Evolutionary conservation across 805 yeast species (phyloP).

Genomic region (Ogataea saltuana): DNA sequence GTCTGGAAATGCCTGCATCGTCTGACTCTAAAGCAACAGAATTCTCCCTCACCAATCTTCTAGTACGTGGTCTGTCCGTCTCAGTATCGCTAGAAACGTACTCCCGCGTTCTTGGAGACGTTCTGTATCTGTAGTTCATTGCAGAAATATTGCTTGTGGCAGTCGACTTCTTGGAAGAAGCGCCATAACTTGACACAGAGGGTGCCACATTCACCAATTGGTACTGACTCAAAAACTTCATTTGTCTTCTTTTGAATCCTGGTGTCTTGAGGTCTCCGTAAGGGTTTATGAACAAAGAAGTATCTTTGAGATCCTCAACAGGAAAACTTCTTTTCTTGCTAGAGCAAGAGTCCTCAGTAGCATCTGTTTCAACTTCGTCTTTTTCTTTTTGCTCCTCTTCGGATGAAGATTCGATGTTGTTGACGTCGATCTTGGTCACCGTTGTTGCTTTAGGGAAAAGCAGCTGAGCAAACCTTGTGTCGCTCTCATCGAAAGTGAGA

Average conservation of each 20-base stretch:
- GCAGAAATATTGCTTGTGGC: constrained; percentile 13
- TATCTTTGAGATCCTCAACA: constrained; percentile 43
- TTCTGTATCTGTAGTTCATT: constrained; percentile 25
- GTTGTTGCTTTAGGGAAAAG: constrained; percentile 29
- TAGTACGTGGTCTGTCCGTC: constrained; percentile 58
- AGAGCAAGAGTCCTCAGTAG: constrained; percentile 4
- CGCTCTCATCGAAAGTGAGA: constrained; percentile 28
- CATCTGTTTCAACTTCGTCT: constrained; percentile 4
- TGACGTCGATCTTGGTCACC: constrained; percentile 11
- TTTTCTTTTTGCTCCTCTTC: constrained; percentile 13
- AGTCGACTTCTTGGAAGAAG: constrained; percentile 14
- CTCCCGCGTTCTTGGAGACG: constrained; percentile 32
- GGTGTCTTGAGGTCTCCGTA: constrained; percentile 46
- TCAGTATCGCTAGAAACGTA: constrained; percentile 35
- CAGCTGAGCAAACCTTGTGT: constrained; percentile 30
- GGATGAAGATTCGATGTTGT: constrained; percentile 12
- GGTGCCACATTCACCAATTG: constrained; percentile 32
- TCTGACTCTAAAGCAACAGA: constrained; percentile 35
- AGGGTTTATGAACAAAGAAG: constrained; percentile 52
- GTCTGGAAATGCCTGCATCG: constrained; percentile 32
- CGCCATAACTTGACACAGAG: constrained; percentile 4
- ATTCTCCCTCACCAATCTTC: constrained; percentile 50
- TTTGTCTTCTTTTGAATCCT: constrained; percentile 49
- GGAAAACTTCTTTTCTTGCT: constrained; percentile 40
- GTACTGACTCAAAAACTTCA: constrained; percentile 56